A percentile compares a stretch with the other conserved stretches of the same genome.
These are phyloP conservation scores for Podosphaera aphanis DNA, from an alignment of 2,329 filamentous ascomycete species.

Conservation along the genomic window DNA sequence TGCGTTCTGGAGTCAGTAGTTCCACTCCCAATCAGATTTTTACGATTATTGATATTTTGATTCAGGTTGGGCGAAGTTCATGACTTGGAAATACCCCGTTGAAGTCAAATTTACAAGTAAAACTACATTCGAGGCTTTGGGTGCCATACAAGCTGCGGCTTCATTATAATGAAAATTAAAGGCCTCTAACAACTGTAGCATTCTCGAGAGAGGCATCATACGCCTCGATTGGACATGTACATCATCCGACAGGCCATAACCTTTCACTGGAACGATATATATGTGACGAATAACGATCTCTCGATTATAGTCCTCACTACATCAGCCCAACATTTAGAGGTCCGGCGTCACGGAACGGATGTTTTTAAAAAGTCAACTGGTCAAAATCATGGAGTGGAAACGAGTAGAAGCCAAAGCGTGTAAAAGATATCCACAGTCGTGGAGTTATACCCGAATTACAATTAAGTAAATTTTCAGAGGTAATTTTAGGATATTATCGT, in stretches of 20 bases:
- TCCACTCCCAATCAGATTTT: not conserved
- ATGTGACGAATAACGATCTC: not conserved
- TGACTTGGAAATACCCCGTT: slow-evolving; percentile 81
- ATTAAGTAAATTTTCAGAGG: not conserved
- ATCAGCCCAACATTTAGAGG: not conserved
- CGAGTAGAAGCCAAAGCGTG: no score
- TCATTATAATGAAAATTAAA: slow-evolving; percentile 6
- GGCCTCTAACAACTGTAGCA: not conserved
- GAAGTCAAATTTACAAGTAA: slow-evolving; percentile 45
- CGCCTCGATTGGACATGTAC: not conserved
- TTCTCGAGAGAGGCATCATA: not conserved
- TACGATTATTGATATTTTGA: slow-evolving; percentile 2
- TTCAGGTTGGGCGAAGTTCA: slow-evolving; percentile 72
- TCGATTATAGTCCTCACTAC: not conserved
- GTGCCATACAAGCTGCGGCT: slow-evolving; percentile 34
- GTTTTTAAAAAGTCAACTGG: no score
- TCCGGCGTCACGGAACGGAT: not conserved
- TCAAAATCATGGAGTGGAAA: no score
- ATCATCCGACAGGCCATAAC: not conserved
- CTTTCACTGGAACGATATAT: not conserved
- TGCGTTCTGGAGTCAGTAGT: slow-evolving; percentile 77
- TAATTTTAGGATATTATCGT: not conserved
- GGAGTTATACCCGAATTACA: not conserved
- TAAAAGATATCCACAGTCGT: no score
- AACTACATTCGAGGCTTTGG: slow-evolving; percentile 35